phyloP scores from a whole-genome alignment of 2,329 filamentous ascomycete species.

The Penicillium brasilianum region DNA sequence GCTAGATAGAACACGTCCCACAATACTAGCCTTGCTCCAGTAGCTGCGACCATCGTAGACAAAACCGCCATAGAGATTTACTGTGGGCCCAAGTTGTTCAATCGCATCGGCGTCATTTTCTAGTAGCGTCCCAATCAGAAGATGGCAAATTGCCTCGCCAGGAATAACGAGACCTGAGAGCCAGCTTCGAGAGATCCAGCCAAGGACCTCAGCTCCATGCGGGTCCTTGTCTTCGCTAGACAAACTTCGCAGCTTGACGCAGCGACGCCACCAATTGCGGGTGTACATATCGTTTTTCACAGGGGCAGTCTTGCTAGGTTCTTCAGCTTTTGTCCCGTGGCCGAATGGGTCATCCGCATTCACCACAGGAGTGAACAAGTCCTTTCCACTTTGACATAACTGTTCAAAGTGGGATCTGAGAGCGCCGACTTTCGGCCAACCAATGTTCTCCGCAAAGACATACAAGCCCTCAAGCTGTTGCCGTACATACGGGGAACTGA shows the following conservation, averaged over 20 bases:
- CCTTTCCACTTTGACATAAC: conserved; percentile 38
- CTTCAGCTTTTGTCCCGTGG: conserved; percentile 14
- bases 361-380: conserved; percentile 17
- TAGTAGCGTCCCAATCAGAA: conserved; percentile 61
- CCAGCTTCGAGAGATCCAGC: conserved; percentile 62
- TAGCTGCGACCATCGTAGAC: conserved; percentile 56
- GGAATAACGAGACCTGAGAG: conserved; percentile 61
- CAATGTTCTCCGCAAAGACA: conserved; percentile 56
- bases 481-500: conserved; percentile 43
- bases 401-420: conserved; percentile 45
- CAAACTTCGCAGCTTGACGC: conserved; percentile 35
- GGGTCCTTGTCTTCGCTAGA: conserved; percentile 17
- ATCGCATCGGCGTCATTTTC: conserved; percentile 60
- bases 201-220: conserved; percentile 45
- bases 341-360: conserved; percentile 21
- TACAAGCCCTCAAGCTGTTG: conserved; percentile 57
- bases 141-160: conserved; percentile 58
- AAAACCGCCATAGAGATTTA: conserved; percentile 61
- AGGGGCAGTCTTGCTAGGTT: conserved; percentile 5
- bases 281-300: conserved; percentile 39
- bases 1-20: conserved; percentile 59
- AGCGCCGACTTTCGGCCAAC: conserved; percentile 54
- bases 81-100: conserved; percentile 54
- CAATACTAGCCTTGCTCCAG: conserved; percentile 63
- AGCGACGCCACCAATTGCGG: conserved; percentile 34